phyloP scores from a whole-genome alignment of 2,329 filamentous ascomycete species.

The Canariomyces notabilis region DNA sequence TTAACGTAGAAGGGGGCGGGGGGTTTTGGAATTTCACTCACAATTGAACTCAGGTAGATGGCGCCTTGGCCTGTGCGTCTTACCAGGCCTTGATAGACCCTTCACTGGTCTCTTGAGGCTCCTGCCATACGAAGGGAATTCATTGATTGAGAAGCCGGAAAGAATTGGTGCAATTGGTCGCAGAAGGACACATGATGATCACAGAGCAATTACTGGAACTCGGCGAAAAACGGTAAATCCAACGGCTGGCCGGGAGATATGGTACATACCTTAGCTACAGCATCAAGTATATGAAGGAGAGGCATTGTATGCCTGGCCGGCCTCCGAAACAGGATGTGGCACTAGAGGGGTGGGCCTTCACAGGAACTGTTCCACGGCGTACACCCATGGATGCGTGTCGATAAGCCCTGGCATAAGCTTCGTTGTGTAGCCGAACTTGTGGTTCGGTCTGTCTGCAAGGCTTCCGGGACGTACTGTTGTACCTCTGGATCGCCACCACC shows the following conservation, averaged over 20 bases:
- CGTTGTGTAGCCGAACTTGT: slow-evolving; percentile 5
- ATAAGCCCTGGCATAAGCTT: slow-evolving; percentile 13
- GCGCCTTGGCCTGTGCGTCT: slow-evolving; percentile 19
- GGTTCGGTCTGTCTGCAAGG: slow-evolving; percentile 11
- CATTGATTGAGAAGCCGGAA: slow-evolving; percentile 1
- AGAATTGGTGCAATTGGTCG: slow-evolving; percentile 16
- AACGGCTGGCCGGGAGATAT: background rate
- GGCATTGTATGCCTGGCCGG: background rate
- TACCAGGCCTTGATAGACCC: background rate
- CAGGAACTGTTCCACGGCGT: slow-evolving; percentile 3
- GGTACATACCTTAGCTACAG: background rate
- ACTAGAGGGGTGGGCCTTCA: background rate
- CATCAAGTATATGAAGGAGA: too few relatives aligned
- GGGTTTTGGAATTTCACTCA: slow-evolving; percentile 4
- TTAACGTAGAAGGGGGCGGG: too few relatives aligned
- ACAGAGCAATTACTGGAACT: slow-evolving; percentile 6
- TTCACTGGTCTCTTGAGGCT: background rate
- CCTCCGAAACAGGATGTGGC: background rate
- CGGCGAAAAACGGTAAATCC: slow-evolving; percentile 7
- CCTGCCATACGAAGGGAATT: slow-evolving; percentile 1
- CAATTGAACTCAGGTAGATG: background rate
- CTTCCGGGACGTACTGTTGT: background rate
- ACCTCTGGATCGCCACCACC: background rate
- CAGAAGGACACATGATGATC: background rate
- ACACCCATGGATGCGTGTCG: slow-evolving; percentile 10